Conservation (phyloP, 2,329 filamentous ascomycete genomes). For the Septoria linicola region DNA sequence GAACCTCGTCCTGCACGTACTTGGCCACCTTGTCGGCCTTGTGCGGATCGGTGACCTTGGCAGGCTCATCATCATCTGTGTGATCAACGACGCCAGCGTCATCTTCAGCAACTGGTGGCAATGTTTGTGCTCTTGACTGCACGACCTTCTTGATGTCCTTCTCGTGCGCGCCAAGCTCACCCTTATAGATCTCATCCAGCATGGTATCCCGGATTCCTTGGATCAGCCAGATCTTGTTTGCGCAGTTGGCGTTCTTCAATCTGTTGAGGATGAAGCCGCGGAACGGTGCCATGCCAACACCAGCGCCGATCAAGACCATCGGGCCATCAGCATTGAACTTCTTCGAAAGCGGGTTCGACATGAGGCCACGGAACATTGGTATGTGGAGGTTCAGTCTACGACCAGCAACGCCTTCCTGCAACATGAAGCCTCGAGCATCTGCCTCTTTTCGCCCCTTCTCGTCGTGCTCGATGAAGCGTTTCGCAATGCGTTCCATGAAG, state of each 20-base stretch:
- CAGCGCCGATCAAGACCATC: conserved; percentile 95
- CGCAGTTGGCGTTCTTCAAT: conserved; percentile 90
- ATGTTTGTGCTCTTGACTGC: conserved; percentile 41
- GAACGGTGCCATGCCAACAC: conserved; percentile 96
- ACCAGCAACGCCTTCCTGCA: conserved; percentile 38
- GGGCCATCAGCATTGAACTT: conserved; percentile 92
- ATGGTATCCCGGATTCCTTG: conserved; percentile 92
- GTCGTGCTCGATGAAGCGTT: conserved; percentile 67
- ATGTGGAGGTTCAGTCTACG: conserved; percentile 64
- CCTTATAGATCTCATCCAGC: conserved; percentile 92
- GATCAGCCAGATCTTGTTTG: conserved; percentile 96
- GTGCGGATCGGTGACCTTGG: conserved; percentile 71
- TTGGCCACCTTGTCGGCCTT: conserved; percentile 65
- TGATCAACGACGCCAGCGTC: conserved; percentile 48
- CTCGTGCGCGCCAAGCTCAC: conserved; percentile 93
- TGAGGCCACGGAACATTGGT: conserved; percentile 97
- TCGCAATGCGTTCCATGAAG: conserved; percentile 85
- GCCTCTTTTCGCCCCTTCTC: conserved; percentile 53
- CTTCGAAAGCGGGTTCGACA: conserved; percentile 91
- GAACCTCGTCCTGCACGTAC: conserved; percentile 96
- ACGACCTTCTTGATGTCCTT: conserved; percentile 52
- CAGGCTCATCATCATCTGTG: conserved; percentile 20
- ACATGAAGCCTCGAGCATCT: conserved; percentile 44
- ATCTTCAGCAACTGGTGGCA: conserved; percentile 32
- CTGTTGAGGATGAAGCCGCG: conserved; percentile 94